Evolutionary conservation across 2,329 filamentous ascomycete genomes (phyloP), one percentile per base, ranked within the genome.

Genomic region (Aspergillus sergii): DNA sequence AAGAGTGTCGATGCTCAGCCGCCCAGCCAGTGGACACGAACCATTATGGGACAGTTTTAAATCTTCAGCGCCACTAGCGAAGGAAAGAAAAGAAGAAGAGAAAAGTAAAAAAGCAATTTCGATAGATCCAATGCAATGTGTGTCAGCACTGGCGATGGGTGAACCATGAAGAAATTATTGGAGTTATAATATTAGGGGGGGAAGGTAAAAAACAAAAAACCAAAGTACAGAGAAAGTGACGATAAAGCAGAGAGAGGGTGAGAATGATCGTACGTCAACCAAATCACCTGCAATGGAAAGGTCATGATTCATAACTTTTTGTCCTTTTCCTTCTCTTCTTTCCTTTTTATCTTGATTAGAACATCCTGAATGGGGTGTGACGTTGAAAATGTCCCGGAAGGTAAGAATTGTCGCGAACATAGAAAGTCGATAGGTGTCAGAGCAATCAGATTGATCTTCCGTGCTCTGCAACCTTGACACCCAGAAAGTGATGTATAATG

Each of bases 1-100:
- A 55, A 55, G 39, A n/a, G 51, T 55, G 51, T 55, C 32, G 32
- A 55, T 55, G 51, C 51, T 55, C 32, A 39, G 51, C 51, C 32
- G 21, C 51, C 51, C 51, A n/a, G 16, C 51, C 51, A 39, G 51
- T 39, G 51, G 51, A 30, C 51, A 55, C 51, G 32, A 55, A 55
- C 51, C 51, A 55, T 39, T 39, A 19, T 41, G 16, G 30, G 21
- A 55, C 32, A 34, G 28, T 51, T 51, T 55, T 10, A 21, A 23
- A 54, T 36, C 51, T 36, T 21, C 51, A 34, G 32, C 28, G 51
- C 51, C 51, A 54, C 51, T 26, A 55, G 30, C 6, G 41, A 12
- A 51, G 43, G 30, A 16, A 46, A 55, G 46, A 51, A 53, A 65
- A 39, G 55, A 53, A 56, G 39, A 10, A 39, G 6, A 6, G 19